A percentile compares a stretch with the other conserved stretches of the same genome.
Conservation (phyloP, 1,284 basidiomycete species). For the Wallemia ichthyophaga region DNA sequence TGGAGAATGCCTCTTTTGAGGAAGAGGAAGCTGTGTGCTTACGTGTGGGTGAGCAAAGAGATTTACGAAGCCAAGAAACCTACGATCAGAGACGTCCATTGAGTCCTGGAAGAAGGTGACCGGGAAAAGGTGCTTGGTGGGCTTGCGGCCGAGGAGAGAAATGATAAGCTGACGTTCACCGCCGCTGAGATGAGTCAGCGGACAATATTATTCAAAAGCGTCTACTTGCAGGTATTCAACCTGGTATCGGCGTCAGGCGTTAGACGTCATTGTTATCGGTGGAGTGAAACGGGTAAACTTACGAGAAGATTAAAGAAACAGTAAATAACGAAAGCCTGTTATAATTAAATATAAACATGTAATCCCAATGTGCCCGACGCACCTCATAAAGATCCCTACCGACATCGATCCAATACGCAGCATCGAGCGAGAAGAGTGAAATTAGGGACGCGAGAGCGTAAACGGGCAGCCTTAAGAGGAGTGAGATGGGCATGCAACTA, state of each 20-base stretch:
- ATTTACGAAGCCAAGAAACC: neutral
- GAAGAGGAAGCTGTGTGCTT: conserved; percentile 60
- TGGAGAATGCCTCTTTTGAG: conserved; percentile 84
- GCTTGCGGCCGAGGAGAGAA: conserved; percentile 58
- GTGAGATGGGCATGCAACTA: neutral
- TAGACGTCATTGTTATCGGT: neutral
- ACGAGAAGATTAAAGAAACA: conserved; percentile 31
- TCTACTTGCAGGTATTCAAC: conserved; percentile 12
- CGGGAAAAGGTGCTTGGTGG: conserved; percentile 62
- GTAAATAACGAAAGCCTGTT: conserved; percentile 81
- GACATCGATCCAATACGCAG: conserved; percentile 85
- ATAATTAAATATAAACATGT: neutral
- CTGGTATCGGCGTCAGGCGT: conserved; percentile 5
- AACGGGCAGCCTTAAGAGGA: conserved; percentile 32
- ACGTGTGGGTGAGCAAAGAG: neutral
- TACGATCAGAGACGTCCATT: conserved; percentile 56
- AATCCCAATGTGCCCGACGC: conserved; percentile 8
- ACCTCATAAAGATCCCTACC: conserved; percentile 91
- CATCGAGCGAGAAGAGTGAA: conserved; percentile 73
- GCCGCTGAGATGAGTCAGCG: conserved; percentile 43
- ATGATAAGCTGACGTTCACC: conserved; percentile 79
- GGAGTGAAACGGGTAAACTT: too few relatives aligned
- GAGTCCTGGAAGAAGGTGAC: conserved; percentile 40
- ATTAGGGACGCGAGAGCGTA: conserved; percentile 76
- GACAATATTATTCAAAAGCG: neutral